Evolutionary conservation across 2,329 filamentous ascomycete genomes (phyloP).

Genomic region (Apiospora arundinis): DNA sequence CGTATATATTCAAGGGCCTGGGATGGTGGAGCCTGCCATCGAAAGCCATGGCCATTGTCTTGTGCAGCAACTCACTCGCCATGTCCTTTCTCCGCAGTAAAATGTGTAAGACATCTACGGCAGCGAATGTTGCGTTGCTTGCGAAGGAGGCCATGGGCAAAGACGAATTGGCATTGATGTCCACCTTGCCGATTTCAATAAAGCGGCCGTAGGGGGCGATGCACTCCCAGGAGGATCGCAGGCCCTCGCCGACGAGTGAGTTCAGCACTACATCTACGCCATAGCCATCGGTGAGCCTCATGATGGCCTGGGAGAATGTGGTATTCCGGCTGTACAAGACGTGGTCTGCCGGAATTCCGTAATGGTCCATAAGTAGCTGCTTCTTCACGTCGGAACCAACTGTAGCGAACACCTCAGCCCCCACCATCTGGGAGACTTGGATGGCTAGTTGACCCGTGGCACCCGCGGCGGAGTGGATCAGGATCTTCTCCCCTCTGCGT

Average conservation of each 20-base stretch:
- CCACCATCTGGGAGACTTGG: neutral
- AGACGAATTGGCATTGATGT: neutral
- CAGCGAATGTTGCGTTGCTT: neutral
- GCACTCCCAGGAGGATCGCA: slow-evolving; percentile 24
- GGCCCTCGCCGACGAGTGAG: slow-evolving; percentile 39
- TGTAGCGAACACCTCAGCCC: neutral
- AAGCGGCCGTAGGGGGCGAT: slow-evolving; percentile 1
- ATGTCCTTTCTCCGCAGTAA: neutral
- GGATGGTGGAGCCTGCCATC: slow-evolving; percentile 28
- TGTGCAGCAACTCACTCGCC: neutral
- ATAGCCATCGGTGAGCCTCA: neutral
- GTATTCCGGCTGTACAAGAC: neutral
- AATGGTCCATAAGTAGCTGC: neutral
- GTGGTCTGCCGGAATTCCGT: neutral
- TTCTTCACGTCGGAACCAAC: neutral
- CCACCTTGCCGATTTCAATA: slow-evolving; percentile 13
- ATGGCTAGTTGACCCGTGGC: neutral
- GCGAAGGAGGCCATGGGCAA: neutral
- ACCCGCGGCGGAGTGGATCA: slow-evolving; percentile 28
- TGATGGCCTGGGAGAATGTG: neutral
- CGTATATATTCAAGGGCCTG: slow-evolving; percentile 31
- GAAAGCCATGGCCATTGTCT: neutral
- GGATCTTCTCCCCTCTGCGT: neutral
- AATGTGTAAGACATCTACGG: neutral
- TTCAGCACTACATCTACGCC: slow-evolving; percentile 28